Percentiles rank a stretch among this genome's conserved stretches.
phyloP scores from a whole-genome alignment of 768 basidiomycete species.

The Suillus subluteus region DNA sequence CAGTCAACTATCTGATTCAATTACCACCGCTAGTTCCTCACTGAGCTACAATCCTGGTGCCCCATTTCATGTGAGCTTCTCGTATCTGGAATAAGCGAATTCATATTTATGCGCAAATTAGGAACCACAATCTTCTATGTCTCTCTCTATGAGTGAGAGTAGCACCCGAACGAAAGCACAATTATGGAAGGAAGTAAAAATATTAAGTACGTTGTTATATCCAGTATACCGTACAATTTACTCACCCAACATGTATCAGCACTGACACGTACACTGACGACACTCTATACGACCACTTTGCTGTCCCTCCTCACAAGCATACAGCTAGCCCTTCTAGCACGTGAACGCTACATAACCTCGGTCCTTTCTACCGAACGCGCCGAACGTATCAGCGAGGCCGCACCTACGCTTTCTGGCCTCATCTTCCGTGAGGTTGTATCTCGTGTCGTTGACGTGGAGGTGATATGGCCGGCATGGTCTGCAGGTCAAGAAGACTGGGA shows the following conservation, averaged over 20 bases:
- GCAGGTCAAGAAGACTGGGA: slow-evolving; percentile 30
- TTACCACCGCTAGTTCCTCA: slow-evolving; percentile 42
- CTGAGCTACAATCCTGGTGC: slow-evolving; percentile 24
- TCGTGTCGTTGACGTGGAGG: slow-evolving; percentile 30
- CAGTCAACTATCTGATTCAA: slow-evolving; percentile 42
- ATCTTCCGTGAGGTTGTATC: slow-evolving; percentile 29
- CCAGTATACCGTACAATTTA: not conserved
- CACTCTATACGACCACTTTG: slow-evolving; percentile 84
- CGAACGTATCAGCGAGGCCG: slow-evolving; percentile 49
- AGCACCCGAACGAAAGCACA: slow-evolving; percentile 67
- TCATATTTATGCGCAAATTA: not conserved
- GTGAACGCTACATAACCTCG: slow-evolving; percentile 76
- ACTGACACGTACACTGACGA: slow-evolving; percentile 85
- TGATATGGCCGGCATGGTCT: slow-evolving; percentile 27
- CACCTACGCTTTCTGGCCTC: slow-evolving; percentile 33
- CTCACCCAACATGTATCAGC: slow-evolving; percentile 47
- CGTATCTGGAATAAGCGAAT: not conserved
- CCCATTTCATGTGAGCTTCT: slow-evolving; percentile 1
- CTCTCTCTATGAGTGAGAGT: slow-evolving; percentile 16
- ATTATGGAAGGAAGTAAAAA: slow-evolving; percentile 92
- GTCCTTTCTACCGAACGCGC: slow-evolving; percentile 63
- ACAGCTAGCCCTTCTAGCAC: slow-evolving; percentile 85
- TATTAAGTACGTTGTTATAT: slow-evolving; percentile 59
- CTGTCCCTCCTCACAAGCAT: slow-evolving; percentile 85
- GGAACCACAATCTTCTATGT: slow-evolving; percentile 6